Evolutionary conservation across 2,329 filamentous ascomycete genomes (phyloP), one percentile per base, ranked within the genome.

Genomic region (Grosmannia serpens): DNA sequence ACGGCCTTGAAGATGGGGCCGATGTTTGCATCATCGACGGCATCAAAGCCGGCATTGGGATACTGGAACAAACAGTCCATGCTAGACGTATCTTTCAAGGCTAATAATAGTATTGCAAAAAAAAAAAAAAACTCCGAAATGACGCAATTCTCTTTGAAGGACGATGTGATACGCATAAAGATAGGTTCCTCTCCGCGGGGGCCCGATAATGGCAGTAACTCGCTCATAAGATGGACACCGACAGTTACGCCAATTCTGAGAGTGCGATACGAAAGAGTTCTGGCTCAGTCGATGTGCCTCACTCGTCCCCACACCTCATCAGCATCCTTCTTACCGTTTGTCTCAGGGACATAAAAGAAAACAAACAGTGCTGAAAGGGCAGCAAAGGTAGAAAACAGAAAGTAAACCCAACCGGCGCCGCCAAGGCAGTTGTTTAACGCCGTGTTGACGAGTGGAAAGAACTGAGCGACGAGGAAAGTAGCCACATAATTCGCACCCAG

Each of bases 401-500:
- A 95, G 69, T 95, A 99, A 0, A 94, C 87, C 75, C 86, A 88
- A 1, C 92, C 91, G 3, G 85, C 80, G 0, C 86, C 87, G 0
- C 88, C 83, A 13, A 85, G 70, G 3, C 71, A 67, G 0, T 73
- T 69, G 66, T 86, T 91, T 56, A 96, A 73, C 4, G 80, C 81
- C 50, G 83, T 81, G 68, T 95, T 95, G 61, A 95, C 71, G 24
- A 96, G 80, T 0, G 94, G 92, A 76, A 99, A 96, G 73, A 96
- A 95, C 66, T 96, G 91, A 0, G 92, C 91, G 2, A 99, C 91
- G 26, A 95, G 65, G 68, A 96, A 97, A 0, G 92, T 97, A 0
- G 91, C 88, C 29, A 89, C 78, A 78, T 95, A 97, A 70, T 94
- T 97, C 17, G 89, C 87, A 1, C 84, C 89, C 27, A 97, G 73